Evolutionary conservation across 768 basidiomycete species (phyloP).

Genomic region (Hericium erinaceus): DNA sequence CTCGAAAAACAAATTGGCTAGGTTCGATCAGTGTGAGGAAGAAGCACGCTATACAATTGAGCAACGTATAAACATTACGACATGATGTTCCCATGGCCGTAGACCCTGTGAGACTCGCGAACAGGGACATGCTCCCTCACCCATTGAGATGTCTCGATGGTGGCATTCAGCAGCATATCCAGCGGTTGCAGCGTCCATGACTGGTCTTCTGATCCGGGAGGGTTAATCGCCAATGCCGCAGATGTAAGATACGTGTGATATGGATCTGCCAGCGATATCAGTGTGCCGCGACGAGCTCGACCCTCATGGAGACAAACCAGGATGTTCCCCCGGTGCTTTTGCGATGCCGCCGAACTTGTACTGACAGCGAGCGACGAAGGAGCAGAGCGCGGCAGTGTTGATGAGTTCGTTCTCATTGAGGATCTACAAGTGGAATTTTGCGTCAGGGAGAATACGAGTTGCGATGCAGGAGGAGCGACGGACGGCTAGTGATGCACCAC

Average conservation of each 20-base stretch:
- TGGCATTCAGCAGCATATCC: constrained; percentile 68
- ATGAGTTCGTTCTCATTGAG: constrained; percentile 53
- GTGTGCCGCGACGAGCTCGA: not conserved
- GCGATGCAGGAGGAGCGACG: constrained; percentile 14
- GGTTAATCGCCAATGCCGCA: constrained; percentile 59
- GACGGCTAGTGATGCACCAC: constrained; percentile 71
- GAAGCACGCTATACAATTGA: no score
- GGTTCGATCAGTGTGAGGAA: no score
- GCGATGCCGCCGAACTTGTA: constrained; percentile 85
- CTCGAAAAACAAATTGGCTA: no score
- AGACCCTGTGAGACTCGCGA: not conserved
- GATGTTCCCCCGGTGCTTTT: constrained; percentile 70
- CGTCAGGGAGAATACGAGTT: not conserved
- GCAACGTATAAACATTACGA: not conserved
- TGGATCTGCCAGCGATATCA: constrained; percentile 49
- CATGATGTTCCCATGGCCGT: no score
- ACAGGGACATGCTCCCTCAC: constrained; percentile 47
- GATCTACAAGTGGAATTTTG: constrained; percentile 40
- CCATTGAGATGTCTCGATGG: constrained; percentile 57
- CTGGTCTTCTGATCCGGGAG: constrained; percentile 18
- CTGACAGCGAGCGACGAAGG: constrained; percentile 70
- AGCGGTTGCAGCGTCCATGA: constrained; percentile 51
- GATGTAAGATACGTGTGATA: constrained; percentile 92
- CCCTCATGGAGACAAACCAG: constrained; percentile 41
- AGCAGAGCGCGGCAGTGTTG: constrained; percentile 42